Conservation (phyloP, 2,329 filamentous ascomycete species). For the Lachnellula arida region DNA sequence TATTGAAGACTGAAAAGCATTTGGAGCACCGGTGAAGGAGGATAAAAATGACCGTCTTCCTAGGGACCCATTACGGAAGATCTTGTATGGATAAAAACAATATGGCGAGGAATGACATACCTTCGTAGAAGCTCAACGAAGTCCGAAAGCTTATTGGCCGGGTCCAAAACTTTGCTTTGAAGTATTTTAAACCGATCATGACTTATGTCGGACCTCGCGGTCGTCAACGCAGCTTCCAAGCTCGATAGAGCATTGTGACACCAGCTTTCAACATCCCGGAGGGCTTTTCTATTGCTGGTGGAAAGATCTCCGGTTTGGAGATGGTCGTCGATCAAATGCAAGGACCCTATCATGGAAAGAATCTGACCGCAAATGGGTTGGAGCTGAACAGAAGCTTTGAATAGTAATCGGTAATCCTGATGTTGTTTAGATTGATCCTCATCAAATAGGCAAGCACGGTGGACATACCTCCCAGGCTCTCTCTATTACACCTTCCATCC, state of each 20-base stretch:
- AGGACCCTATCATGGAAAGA: slow-evolving; percentile 10
- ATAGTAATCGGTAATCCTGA: slow-evolving; percentile 9
- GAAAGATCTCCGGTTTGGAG: slow-evolving; percentile 6
- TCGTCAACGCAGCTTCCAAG: slow-evolving; percentile 6
- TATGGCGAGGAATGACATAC: slow-evolving; percentile 6
- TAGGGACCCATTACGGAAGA: no score
- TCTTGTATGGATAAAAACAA: background rate
- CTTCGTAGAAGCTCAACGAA: slow-evolving; percentile 13
- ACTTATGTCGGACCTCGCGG: slow-evolving; percentile 2
- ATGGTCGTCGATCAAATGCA: slow-evolving; percentile 8
- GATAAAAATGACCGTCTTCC: no score
- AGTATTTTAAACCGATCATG: slow-evolving; percentile 6
- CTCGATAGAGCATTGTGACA: slow-evolving; percentile 5
- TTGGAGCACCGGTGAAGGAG: no score
- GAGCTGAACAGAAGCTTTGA: slow-evolving; percentile 6
- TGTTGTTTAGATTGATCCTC: background rate
- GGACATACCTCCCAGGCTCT: slow-evolving; percentile 6
- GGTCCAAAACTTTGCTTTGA: slow-evolving; percentile 4
- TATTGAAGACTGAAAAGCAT: no score
- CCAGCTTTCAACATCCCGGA: slow-evolving; percentile 4
- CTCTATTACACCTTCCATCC: slow-evolving; percentile 5
- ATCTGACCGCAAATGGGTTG: slow-evolving; percentile 8
- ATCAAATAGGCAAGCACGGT: background rate
- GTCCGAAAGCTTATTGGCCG: slow-evolving; percentile 5
- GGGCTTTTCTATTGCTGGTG: slow-evolving; percentile 1